Percentiles rank a stretch among this genome's conserved stretches.
phyloP scores from a whole-genome alignment of 2,329 filamentous ascomycete species.

The Talaromyces sp. region DNA sequence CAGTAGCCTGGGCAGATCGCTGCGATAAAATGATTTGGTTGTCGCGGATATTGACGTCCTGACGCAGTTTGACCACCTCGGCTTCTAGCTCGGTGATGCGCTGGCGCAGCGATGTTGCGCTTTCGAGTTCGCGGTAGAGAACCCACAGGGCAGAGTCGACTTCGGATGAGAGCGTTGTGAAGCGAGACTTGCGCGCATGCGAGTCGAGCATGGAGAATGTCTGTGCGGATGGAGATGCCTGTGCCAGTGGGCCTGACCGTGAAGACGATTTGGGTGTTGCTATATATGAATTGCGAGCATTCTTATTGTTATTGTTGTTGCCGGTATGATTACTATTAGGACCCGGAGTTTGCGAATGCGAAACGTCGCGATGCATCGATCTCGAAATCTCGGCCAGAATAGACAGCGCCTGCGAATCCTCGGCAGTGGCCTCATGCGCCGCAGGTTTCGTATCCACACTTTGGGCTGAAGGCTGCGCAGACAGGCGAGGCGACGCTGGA shows the following conservation, averaged over 20 bases:
- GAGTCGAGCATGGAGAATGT: slow-evolving; percentile 6
- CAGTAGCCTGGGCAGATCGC: slow-evolving; percentile 1
- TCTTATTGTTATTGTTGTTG: too few relatives aligned
- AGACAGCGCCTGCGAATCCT: slow-evolving; percentile 7
- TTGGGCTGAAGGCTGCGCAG: too few relatives aligned
- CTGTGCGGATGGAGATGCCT: slow-evolving; percentile 1
- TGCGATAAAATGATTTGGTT: slow-evolving; percentile 12
- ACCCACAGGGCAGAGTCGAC: slow-evolving; percentile 13
- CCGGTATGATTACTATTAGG: not conserved
- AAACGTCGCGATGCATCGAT: slow-evolving; percentile 2
- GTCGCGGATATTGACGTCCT: slow-evolving; percentile 13
- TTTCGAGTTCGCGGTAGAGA: slow-evolving; percentile 11
- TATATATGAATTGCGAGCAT: not conserved
- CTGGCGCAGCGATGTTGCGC: slow-evolving; percentile 12
- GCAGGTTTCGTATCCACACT: not conserved
- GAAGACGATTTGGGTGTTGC: not conserved
- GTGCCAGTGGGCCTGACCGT: not conserved
- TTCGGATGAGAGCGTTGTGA: slow-evolving; percentile 11
- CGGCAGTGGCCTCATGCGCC: not conserved
- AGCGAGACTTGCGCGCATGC: slow-evolving; percentile 12
- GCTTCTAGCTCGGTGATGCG: slow-evolving; percentile 11
- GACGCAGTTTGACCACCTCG: slow-evolving; percentile 11
- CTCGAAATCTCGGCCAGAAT: slow-evolving; percentile 11
- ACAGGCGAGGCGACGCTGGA: slow-evolving; percentile 8
- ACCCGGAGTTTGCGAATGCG: not conserved